Evolutionary conservation across 1,284 basidiomycete species (phyloP), one percentile per base, ranked within the genome.

Genomic region (Sporisorium reilianum): DNA sequence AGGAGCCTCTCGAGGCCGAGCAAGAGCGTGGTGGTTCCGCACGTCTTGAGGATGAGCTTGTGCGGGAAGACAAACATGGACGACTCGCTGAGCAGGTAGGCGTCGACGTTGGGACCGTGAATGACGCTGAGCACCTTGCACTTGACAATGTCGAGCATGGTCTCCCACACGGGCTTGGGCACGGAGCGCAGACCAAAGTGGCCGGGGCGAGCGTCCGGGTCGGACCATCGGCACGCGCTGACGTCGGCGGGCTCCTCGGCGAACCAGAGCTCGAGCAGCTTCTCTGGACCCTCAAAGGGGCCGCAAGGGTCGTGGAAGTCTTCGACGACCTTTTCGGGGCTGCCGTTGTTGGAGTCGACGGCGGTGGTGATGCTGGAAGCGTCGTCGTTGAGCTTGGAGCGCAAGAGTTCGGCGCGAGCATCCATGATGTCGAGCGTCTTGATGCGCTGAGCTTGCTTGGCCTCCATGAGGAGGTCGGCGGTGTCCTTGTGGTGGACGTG

Each of bases 201-300:
- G 51, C 52, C 58, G 52, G 60, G 61, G 1, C 75, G 78, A 28
- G 65, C 64, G 48, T 66, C 64, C 11, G 60, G 49, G 41, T 68
- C 72, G 22, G 70, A 54, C 72, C 66, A 70, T 10, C 28, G 52
- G 57, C 79, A 64, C 55, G 67, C 42, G 60, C 50, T 72, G 42
- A 75, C 63, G 34, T 66, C 64, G 86, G 86, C 80, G 86, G 89
- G 73, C 86, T 87, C 75, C 85, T 84, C 38, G 85, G 93, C 91
- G 85, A 99, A 99, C 97, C 97, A 99, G 61, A 99, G 90, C 87
- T 99, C 97, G 59, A 99, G 90, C 44, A 98, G 90, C 86, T 99
- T 99, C 87, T 99, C 97, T 65, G 96, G 93, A 1, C 86, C 86
- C 75, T 84, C 83, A 57, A 86, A 86, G 12, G 83, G 82, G 9